These are phyloP conservation scores for Cyamopsis tetragonoloba DNA, from an alignment of 306 rosid species.

Conservation along the genomic window DNA sequence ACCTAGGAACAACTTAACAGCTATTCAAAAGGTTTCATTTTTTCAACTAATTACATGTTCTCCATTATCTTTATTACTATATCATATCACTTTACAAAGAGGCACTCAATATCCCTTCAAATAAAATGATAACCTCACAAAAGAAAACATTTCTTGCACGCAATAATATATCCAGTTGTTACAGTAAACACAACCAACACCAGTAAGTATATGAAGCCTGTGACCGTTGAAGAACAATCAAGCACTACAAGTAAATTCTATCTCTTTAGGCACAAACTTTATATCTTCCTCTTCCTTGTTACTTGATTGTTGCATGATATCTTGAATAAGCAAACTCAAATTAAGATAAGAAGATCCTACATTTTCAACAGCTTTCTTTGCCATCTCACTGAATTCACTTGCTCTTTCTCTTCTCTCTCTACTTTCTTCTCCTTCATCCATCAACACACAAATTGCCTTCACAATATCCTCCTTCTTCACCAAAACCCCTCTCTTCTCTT, in stretches of 20 bases:
- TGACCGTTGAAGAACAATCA: background rate
- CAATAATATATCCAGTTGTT: background rate
- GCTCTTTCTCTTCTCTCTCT: slow-evolving; percentile 40
- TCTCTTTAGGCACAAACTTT: background rate
- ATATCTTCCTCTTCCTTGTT: background rate
- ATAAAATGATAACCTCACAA: too few relatives aligned
- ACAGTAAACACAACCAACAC: background rate
- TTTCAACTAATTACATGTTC: too few relatives aligned
- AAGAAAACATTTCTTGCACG: background rate
- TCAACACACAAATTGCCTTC: slow-evolving; percentile 39
- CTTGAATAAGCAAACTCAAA: slow-evolving; percentile 30
- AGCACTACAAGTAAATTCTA: background rate
- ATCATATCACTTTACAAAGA: too few relatives aligned
- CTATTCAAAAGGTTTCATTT: too few relatives aligned
- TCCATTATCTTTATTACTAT: too few relatives aligned
- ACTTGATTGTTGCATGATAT: slow-evolving; percentile 28
- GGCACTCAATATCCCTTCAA: too few relatives aligned
- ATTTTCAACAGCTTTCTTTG: slow-evolving; percentile 37
- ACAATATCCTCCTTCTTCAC: slow-evolving; percentile 34
- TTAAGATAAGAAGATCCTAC: slow-evolving; percentile 53
- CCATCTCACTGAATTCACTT: slow-evolving; percentile 28
- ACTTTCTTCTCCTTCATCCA: slow-evolving; percentile 38
- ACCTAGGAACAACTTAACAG: too few relatives aligned
- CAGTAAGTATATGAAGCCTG: too few relatives aligned
- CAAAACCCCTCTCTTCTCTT: slow-evolving; percentile 31